Conservation (phyloP, 805 yeast genomes). For the Lipomyces anomalus region DNA sequence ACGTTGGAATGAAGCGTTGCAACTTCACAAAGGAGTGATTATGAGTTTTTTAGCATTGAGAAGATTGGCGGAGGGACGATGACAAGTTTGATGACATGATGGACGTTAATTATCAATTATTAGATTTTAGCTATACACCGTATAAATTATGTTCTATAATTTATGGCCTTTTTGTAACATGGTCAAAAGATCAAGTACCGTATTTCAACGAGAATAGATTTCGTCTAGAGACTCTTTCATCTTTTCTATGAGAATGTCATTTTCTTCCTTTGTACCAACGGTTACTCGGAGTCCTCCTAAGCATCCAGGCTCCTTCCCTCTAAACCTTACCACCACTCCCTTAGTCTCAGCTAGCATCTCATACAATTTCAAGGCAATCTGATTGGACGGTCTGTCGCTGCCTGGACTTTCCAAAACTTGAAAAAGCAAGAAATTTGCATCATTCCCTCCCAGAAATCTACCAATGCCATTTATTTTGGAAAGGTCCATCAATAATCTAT, state of each 20-base stretch:
- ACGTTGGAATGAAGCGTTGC: slow-evolving; percentile 22
- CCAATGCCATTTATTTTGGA: slow-evolving; percentile 60
- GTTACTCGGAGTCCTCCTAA: slow-evolving; percentile 82
- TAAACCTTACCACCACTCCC: slow-evolving; percentile 79
- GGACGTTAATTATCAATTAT: not conserved
- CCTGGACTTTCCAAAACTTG: slow-evolving; percentile 54
- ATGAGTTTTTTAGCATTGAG: slow-evolving; percentile 14
- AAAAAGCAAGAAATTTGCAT: slow-evolving; percentile 77
- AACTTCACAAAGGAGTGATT: slow-evolving; percentile 20
- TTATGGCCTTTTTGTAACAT: no score
- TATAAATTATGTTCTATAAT: no score
- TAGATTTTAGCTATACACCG: not conserved
- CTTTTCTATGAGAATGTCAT: slow-evolving; percentile 48
- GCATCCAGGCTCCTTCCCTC: slow-evolving; percentile 90
- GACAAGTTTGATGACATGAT: no score
- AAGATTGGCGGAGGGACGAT: slow-evolving; percentile 16
- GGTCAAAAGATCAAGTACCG: no score
- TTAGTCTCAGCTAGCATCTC: slow-evolving; percentile 61
- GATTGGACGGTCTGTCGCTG: slow-evolving; percentile 64
- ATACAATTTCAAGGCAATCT: slow-evolving; percentile 62
- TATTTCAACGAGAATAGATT: no score
- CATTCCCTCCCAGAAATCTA: slow-evolving; percentile 72
- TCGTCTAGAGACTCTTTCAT: slow-evolving; percentile 36
- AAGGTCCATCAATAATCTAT: slow-evolving; percentile 47
- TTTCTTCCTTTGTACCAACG: slow-evolving; percentile 78